Percentiles rank a stretch among this genome's conserved stretches.
Evolutionary conservation across 1,284 basidiomycete species (phyloP).

Genomic region (Ustilago curta): DNA sequence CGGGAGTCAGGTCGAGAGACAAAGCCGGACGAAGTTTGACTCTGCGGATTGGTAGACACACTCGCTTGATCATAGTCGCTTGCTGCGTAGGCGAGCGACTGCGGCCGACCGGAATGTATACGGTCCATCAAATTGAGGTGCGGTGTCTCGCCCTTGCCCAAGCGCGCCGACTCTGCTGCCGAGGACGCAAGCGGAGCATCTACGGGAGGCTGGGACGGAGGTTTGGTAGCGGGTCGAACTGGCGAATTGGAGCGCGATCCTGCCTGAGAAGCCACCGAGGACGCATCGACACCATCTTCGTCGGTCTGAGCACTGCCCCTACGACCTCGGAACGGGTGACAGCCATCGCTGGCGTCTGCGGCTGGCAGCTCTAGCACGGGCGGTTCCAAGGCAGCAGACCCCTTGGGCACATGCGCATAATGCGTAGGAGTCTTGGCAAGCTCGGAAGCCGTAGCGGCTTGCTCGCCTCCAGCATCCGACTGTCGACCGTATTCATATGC

Average conservation of each 20-base stretch:
- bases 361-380: slow-evolving; percentile 50
- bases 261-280: slow-evolving; percentile 64
- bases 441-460: slow-evolving; percentile 37
- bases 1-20: slow-evolving; percentile 37
- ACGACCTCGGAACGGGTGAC: slow-evolving; percentile 27
- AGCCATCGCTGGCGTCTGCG: slow-evolving; percentile 18
- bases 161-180: slow-evolving; percentile 28
- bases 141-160: slow-evolving; percentile 22
- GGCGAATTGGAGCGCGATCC: slow-evolving; percentile 65
- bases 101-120: slow-evolving; percentile 33
- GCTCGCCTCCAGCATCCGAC: slow-evolving; percentile 27
- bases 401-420: slow-evolving; percentile 48
- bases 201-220: slow-evolving; percentile 16
- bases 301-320: slow-evolving; percentile 35
- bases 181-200: slow-evolving; percentile 16
- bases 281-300: slow-evolving; percentile 56
- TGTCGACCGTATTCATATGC: slow-evolving; percentile 23
- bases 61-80: slow-evolving; percentile 47
- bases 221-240: slow-evolving; percentile 19
- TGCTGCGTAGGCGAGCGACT: slow-evolving; percentile 31
- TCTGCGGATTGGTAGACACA: slow-evolving; percentile 45
- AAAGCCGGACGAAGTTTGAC: slow-evolving; percentile 42
- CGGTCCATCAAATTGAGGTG: slow-evolving; percentile 49
- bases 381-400: slow-evolving; percentile 41
- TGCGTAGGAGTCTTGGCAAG: slow-evolving; percentile 59